phyloP scores from a whole-genome alignment of 1,284 basidiomycete genomes.

The Pyrrhoderma lamaoense region DNA sequence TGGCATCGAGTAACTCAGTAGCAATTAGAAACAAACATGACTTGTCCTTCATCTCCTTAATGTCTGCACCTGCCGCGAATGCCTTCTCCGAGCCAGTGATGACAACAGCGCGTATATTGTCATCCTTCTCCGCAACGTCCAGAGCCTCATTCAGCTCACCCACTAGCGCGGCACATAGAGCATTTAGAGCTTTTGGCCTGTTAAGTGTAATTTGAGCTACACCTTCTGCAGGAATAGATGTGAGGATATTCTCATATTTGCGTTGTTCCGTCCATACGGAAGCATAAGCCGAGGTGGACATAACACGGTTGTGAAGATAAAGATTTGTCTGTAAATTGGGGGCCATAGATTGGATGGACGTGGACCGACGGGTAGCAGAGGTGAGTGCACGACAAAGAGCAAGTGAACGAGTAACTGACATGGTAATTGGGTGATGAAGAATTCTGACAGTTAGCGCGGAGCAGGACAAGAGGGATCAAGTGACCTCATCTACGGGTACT shows the following conservation, averaged over 20 bases:
- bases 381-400: background rate
- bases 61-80: constrained; percentile 90
- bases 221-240: constrained; percentile 63
- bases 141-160: constrained; percentile 73
- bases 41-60: constrained; percentile 93
- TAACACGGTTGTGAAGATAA: background rate
- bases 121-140: constrained; percentile 65
- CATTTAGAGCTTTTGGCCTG: constrained; percentile 94
- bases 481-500: no score
- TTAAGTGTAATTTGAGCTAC: constrained; percentile 92
- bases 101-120: constrained; percentile 76
- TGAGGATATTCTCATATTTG: constrained; percentile 66
- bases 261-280: constrained; percentile 22
- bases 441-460: background rate
- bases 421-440: background rate
- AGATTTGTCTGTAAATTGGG: no score
- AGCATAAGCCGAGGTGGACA: background rate
- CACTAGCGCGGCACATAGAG: constrained; percentile 78
- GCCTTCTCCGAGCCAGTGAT: constrained; percentile 91
- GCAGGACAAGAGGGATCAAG: background rate
- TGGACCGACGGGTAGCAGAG: background rate
- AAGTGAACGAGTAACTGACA: background rate
- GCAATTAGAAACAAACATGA: constrained; percentile 56
- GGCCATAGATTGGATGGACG: background rate
- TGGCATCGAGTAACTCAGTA: background rate